These are phyloP conservation scores for Larix sibirica DNA, from an alignment of 83 land plant species.

Conservation along the genomic window DNA sequence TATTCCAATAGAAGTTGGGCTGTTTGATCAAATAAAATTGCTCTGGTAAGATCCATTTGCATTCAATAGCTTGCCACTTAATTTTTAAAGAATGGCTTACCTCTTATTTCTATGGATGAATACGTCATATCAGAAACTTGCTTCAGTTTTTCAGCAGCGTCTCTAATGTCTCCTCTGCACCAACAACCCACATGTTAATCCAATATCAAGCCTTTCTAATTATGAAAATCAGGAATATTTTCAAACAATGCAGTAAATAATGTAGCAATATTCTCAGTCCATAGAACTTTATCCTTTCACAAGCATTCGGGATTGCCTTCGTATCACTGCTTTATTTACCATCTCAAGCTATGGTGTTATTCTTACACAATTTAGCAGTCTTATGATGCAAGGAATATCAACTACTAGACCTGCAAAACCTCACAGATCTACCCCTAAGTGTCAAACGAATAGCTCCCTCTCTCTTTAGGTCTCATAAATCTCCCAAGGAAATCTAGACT, in stretches of 20 bases:
- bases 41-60: not conserved
- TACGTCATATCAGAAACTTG: slow-evolving; percentile 2
- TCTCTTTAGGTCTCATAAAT: too few relatives aligned
- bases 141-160: not conserved
- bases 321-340: too few relatives aligned
- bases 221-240: not conserved
- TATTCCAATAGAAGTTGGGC: not conserved
- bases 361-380: too few relatives aligned
- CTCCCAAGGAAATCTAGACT: too few relatives aligned
- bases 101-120: slow-evolving; percentile 15
- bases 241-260: not conserved
- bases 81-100: slow-evolving; percentile 3
- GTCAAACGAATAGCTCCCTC: too few relatives aligned
- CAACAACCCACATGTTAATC: slow-evolving; percentile 7
- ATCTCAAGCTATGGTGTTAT: too few relatives aligned
- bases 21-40: not conserved
- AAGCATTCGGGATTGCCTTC: too few relatives aligned
- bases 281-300: too few relatives aligned
- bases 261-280: too few relatives aligned
- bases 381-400: too few relatives aligned
- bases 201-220: not conserved
- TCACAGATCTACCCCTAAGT: too few relatives aligned
- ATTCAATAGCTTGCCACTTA: not conserved
- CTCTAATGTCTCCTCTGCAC: slow-evolving; percentile 7
- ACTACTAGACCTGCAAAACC: too few relatives aligned